Evolutionary conservation across 2,329 filamentous ascomycete genomes (phyloP), one percentile per base, ranked within the genome.

Genomic region (Nothophoma quercina): DNA sequence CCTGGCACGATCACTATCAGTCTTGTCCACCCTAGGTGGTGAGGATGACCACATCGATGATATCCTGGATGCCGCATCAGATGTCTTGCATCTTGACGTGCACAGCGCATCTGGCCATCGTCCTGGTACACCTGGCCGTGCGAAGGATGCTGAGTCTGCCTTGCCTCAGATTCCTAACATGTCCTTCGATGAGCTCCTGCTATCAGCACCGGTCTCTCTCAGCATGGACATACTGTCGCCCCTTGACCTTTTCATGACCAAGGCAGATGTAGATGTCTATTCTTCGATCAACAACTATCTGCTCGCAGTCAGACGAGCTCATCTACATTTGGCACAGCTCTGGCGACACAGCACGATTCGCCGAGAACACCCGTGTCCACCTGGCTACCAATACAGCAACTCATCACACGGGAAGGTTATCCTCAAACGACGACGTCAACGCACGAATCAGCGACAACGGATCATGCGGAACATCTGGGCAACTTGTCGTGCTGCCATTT

Each of bases 391-490:
- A 1, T 80, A 81, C 60, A 88, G 86, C 58, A 86, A 82, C 57
- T 85, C 83, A 15, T 78, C 79, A 23, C 79, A 81, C 26, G 87
- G 88, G 1, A 81, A 84, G 51, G 80, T 82, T 15, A 83, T 84
- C 55, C 82, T 90, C 13, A 78, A 78, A 21, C 77, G 83, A 18
- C 81, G 89, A 9, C 84, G 91, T 22, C 77, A 84, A 61, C 83
- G 89, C 42, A 84, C 87, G 60, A 85, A 85, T 21, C 70, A 78
- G 13, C 83, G 93, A 15, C 82, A 84, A 4, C 80, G 81, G 26
- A 82, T 84, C 0, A 89, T 96, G 82, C 86, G 95, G 13, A 88
- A 87, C 58, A 84, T 93, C 1, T 99, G 95, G 95, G 93, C 92
- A 0, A 96, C 91, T 0, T 88, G 89, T 62, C 92, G 90, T 67